These are phyloP conservation scores for Acacia confusa DNA, from an alignment of 306 rosid genomes.

Conservation along the genomic window DNA sequence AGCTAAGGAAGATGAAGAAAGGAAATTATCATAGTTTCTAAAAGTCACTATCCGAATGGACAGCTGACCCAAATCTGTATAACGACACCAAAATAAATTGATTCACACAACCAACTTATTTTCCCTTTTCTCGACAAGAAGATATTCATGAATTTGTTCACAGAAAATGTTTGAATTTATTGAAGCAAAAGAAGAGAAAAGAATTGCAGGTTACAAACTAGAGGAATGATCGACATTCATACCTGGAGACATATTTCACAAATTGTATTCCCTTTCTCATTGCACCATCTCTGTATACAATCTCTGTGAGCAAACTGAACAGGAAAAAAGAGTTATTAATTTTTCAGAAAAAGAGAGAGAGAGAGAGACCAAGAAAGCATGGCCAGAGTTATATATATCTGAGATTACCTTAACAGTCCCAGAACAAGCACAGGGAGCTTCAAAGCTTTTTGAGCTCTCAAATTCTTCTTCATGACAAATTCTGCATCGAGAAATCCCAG, in stretches of 20 bases:
- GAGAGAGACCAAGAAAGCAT: neutral
- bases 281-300: slow-evolving; percentile 96
- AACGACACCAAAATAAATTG: neutral
- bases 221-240: neutral
- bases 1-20: slow-evolving; percentile 13
- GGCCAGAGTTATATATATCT: neutral
- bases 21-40: slow-evolving; percentile 15
- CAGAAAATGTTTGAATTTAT: neutral
- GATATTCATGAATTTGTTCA: neutral
- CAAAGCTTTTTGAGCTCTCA: slow-evolving; percentile 62
- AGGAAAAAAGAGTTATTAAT: neutral
- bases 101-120: neutral
- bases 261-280: slow-evolving; percentile 81
- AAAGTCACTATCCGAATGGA: slow-evolving; percentile 9
- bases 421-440: slow-evolving; percentile 96
- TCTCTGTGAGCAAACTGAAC: slow-evolving; percentile 94
- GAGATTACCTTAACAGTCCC: slow-evolving; percentile 83
- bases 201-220: neutral
- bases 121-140: neutral
- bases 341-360: neutral
- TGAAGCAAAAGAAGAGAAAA: neutral
- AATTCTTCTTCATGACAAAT: slow-evolving; percentile 92
- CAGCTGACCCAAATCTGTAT: slow-evolving; percentile 26
- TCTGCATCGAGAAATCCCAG: slow-evolving; percentile 61
- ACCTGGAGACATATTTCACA: slow-evolving; percentile 98